A percentile compares a stretch with the other conserved stretches of the same genome.
Conservation (phyloP, 2,329 filamentous ascomycete genomes). For the Calonectria fujianensis region DNA sequence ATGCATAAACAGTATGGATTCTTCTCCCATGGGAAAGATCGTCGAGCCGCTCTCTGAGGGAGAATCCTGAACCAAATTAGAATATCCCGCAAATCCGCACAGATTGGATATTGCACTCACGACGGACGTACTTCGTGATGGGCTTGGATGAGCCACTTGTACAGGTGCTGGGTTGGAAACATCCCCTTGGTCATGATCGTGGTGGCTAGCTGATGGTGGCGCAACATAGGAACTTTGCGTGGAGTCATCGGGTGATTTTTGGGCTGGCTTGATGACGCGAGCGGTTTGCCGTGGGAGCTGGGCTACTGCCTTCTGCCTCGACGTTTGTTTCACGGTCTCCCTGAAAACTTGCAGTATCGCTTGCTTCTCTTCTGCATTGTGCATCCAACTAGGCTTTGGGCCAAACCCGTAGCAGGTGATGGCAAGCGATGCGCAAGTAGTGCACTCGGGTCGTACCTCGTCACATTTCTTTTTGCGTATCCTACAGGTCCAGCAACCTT, state of each 20-base stretch:
- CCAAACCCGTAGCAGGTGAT: slow-evolving; percentile 38
- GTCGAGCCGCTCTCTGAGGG: neutral
- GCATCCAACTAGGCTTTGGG: slow-evolving; percentile 34
- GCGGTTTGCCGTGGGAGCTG: neutral
- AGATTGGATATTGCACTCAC: neutral
- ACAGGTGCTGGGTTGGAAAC: neutral
- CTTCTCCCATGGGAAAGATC: neutral
- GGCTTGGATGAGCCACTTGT: neutral
- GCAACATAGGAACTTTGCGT: neutral
- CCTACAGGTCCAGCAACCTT: slow-evolving; percentile 36
- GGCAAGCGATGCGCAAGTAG: slow-evolving; percentile 24
- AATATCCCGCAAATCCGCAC: neutral
- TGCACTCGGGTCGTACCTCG: slow-evolving; percentile 21
- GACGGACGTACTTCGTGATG: neutral
- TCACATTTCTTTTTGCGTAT: slow-evolving; percentile 36
- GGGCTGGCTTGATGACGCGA: slow-evolving; percentile 26
- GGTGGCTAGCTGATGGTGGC: neutral
- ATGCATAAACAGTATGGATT: slow-evolving; percentile 31
- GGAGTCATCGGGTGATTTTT: slow-evolving; percentile 1
- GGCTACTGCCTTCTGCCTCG: neutral
- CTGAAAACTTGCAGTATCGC: neutral
- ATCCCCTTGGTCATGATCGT: neutral
- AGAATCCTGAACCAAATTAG: neutral
- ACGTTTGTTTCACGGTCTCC: slow-evolving; percentile 22
- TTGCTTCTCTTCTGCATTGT: slow-evolving; percentile 2